These are phyloP conservation scores for Monosporascus cannonballus DNA, from an alignment of 2,329 filamentous ascomycete genomes.

Conservation along the genomic window DNA sequence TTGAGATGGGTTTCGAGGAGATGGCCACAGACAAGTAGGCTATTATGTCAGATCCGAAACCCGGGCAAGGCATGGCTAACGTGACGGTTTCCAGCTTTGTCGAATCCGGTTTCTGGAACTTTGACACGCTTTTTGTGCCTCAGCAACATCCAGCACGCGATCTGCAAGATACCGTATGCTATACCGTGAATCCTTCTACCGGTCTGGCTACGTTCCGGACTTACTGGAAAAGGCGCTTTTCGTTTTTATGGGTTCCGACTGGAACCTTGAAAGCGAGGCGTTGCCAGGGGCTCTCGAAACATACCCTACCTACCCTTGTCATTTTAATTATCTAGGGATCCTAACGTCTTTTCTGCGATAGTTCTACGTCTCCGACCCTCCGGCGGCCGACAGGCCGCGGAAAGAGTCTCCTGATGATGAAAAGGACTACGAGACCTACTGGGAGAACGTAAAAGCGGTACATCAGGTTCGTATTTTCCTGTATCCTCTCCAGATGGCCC, in stretches of 20 bases:
- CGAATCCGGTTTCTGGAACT: constrained; percentile 97
- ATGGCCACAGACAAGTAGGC: constrained; percentile 65
- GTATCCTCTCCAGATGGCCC: neutral
- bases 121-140: constrained; percentile 92
- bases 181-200: no score
- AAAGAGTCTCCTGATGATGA: constrained; percentile 48
- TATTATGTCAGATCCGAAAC: neutral
- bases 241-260: neutral
- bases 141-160: constrained; percentile 97
- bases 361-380: constrained; percentile 94
- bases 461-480: constrained; percentile 49
- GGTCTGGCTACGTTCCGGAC: no score
- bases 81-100: constrained; percentile 60
- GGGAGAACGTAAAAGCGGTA: constrained; percentile 78
- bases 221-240: no score
- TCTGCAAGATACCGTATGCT: constrained; percentile 71
- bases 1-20: constrained; percentile 97
- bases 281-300: no score
- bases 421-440: constrained; percentile 76
- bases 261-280: no score
- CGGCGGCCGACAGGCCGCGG: constrained; percentile 63
- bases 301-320: neutral
- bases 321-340: neutral
- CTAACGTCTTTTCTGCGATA: constrained; percentile 1
- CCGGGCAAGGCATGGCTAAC: constrained; percentile 1